These are phyloP conservation scores for Podosphaera fusca DNA, from an alignment of 2,329 filamentous ascomycete genomes.

Conservation along the genomic window DNA sequence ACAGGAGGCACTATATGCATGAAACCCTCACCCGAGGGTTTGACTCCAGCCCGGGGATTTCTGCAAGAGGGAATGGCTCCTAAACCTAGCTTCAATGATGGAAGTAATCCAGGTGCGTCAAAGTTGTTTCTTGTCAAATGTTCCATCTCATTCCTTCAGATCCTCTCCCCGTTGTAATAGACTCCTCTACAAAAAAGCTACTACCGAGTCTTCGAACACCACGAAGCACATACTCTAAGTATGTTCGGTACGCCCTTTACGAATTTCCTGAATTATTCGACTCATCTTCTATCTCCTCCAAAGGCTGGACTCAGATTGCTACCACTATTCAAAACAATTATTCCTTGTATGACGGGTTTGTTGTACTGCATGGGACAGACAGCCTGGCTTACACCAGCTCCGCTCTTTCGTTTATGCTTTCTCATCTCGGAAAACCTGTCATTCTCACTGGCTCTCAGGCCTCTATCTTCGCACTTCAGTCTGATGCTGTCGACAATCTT, in stretches of 20 bases:
- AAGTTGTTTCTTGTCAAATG: neutral
- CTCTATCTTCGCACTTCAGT: conserved; percentile 48
- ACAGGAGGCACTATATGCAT: conserved; percentile 49
- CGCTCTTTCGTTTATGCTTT: conserved; percentile 50
- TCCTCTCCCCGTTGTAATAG: conserved; percentile 14
- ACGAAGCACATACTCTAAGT: conserved; percentile 36
- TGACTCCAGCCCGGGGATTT: conserved; percentile 37
- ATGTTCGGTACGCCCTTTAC: conserved; percentile 41
- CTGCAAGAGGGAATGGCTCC: conserved; percentile 40
- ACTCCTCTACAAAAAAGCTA: conserved; percentile 9
- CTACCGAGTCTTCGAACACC: conserved; percentile 29
- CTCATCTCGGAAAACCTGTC: conserved; percentile 47
- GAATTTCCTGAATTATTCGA: conserved; percentile 48
- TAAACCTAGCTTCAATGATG: conserved; percentile 45
- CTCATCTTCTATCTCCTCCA: conserved; percentile 47
- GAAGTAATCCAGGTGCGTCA: conserved; percentile 25
- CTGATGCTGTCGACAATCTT: conserved; percentile 48
- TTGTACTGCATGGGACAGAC: conserved; percentile 50
- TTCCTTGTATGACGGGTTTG: conserved; percentile 45
- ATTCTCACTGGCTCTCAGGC: conserved; percentile 38
- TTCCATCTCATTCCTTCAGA: conserved; percentile 7
- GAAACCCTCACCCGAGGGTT: conserved; percentile 39
- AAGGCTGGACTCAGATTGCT: conserved; percentile 48
- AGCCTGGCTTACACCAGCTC: conserved; percentile 47
- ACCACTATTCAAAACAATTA: conserved; percentile 36